Base-by-base conservation (phyloP, 73 alveolate genomes). In the Symbiodinium natans region DNA sequence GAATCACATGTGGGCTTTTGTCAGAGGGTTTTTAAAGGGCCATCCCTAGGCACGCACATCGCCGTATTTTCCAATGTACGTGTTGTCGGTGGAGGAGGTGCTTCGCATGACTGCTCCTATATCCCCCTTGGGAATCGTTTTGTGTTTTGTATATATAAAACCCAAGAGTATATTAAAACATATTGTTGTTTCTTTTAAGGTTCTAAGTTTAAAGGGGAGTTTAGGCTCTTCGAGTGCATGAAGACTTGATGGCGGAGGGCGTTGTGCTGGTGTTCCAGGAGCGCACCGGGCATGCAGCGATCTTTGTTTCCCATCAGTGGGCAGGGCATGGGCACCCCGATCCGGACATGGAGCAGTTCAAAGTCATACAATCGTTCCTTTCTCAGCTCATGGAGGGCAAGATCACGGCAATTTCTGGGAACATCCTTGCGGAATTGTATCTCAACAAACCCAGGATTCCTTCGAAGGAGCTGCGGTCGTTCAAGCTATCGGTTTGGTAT, bases 241-340 rank as follows among this genome's bases (percentile, higher is more conserved):
- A 63, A 29, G 82, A 63, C 15, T 63, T 63, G 82, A 63, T 63
- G 82, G 82, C 82, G 25, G 82, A 63, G 8, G 82, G 82, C 11
- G 36, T 63, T 29, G 36, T 63, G 11, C 38, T 21, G 36, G 31
- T 63, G 17, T 63, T 63, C 82, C 31, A 34, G 82, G 82, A 63
- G 82, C 17, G 82, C 25, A 29, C 29, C 29, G 4, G 82, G 38
- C 31, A 63, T 4, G 82, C 82, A 29, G 82, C 82, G 2, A 63
- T 63, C 25, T 63, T 63, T 63, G 82, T 63, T 9, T 63, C 82
- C 2, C 82, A 63, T 63, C 82, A 63, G 82, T 63, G 82, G 82
- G 82, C 82, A 9, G 82, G 82, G 25, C 11, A 29, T 27, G 82
- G 82, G 8, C 82, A 63, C 82, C 82, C 82, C 31, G 82, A 63